Base-by-base conservation (phyloP, 176 grass and related monocot species). In the Cenchrus purpureus region DNA sequence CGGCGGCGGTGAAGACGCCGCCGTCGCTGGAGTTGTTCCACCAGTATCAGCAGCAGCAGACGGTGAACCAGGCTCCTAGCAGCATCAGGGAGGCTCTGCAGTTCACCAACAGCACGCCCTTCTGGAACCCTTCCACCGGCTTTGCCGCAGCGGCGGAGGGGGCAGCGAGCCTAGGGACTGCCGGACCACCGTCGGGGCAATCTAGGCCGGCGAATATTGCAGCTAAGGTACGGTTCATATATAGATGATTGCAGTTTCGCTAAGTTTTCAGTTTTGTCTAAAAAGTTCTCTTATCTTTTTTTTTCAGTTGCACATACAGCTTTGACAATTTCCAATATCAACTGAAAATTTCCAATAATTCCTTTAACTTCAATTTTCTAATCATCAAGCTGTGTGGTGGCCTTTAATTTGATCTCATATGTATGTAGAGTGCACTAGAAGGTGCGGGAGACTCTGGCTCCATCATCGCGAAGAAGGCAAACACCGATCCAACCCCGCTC, bases 381-480 rank as follows among this genome's bases (percentile, higher is more conserved):
- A 76, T 58, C 8, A 76, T 58, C 8, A 5, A 77, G 19, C 20
- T 61, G 55, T 44, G 54, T 60, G 22, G 45, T 20, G 31, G 80
- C 69, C 42, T 73, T 58, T 79, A 61, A 40, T 78, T 53, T 63
- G 15, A 70, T 53, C n/a, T 65, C 50, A 29, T 19, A 2, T 71
- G 14, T 74, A 1, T 89, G 55, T 43, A 98, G 97, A 88, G 75
- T 43, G 63, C 77, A 75, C 80, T 80, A 56, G 91, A 92, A 94
- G 91, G 84, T 65, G 83, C 76, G 12, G 84, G 85, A 61, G 82
- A 85, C 31, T 91, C 89, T n/a, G 82, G 66, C 70, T 86, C 89
- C 5, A 76, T 72, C 65, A 75, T 88, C 17, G 22, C 73, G 8
- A 94, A 90, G 89, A 92, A 90, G 90, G 75, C 34, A 8, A 67